Conservation (phyloP, 2,329 filamentous ascomycete species). For the Aureobasidium sp. region DNA sequence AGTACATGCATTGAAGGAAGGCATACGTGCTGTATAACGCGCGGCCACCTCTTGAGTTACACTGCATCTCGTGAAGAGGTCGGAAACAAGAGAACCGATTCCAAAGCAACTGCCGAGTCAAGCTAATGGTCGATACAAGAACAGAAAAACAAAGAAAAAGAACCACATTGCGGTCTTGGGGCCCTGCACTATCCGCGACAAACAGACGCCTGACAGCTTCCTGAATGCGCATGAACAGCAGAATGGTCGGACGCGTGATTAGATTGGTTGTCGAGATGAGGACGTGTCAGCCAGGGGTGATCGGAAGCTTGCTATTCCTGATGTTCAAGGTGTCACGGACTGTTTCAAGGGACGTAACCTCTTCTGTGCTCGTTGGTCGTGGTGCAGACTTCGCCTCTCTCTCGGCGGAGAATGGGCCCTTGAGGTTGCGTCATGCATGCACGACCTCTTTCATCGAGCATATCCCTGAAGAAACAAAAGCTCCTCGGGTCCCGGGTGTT, state of each 20-base stretch:
- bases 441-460: neutral
- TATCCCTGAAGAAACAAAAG: neutral
- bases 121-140: too few relatives aligned
- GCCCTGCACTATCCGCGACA: neutral
- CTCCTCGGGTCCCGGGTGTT: neutral
- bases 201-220: neutral
- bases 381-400: conserved; percentile 12
- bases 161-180: too few relatives aligned
- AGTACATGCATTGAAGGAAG: too few relatives aligned
- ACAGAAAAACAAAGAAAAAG: too few relatives aligned
- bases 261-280: neutral
- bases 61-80: too few relatives aligned
- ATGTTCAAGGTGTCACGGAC: conserved; percentile 7
- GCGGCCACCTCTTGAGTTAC: too few relatives aligned
- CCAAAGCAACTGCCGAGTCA: too few relatives aligned
- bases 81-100: too few relatives aligned
- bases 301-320: neutral
- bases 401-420: neutral
- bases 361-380: conserved; percentile 11
- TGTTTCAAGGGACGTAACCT: conserved; percentile 11
- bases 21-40: too few relatives aligned
- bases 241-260: neutral
- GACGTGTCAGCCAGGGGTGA: neutral
- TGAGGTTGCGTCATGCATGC: conserved; percentile 9
- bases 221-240: neutral